A percentile compares a stretch with the other conserved stretches of the same genome.
Evolutionary conservation across 73 alveolate species (phyloP).

Genomic region (Paramecium pentaurelia): DNA sequence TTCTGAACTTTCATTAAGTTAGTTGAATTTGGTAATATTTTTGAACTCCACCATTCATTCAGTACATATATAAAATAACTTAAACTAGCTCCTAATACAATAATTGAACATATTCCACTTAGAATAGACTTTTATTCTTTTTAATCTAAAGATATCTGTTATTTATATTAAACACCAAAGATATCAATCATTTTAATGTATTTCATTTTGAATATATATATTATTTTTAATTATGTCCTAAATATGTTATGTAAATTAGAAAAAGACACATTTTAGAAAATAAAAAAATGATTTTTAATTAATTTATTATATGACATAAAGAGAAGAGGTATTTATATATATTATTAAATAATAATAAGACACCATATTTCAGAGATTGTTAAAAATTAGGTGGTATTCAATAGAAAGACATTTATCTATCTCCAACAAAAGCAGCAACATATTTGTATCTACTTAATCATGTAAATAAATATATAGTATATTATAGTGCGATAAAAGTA

Average conservation of each 20-base stretch:
- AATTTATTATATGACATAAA: background rate
- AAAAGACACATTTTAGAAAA: background rate
- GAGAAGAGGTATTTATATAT: background rate
- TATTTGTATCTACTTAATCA: constrained; percentile 21
- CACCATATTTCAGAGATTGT: constrained; percentile 18
- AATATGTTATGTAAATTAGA: background rate
- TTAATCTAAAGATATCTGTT: background rate
- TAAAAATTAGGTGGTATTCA: background rate
- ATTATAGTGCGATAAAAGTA: background rate
- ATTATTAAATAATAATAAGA: background rate
- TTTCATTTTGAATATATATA: background rate
- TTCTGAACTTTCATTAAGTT: background rate
- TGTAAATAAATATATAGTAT: background rate
- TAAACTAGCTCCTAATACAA: background rate
- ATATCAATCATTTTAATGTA: background rate
- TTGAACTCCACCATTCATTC: background rate
- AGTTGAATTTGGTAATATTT: background rate
- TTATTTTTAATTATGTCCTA: background rate
- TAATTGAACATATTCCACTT: background rate
- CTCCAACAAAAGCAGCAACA: constrained; percentile 50
- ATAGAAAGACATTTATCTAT: background rate
- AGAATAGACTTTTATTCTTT: background rate
- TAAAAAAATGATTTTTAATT: background rate
- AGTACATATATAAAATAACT: background rate
- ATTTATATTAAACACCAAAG: background rate